phyloP scores from a whole-genome alignment of 2,329 filamentous ascomycete genomes.

The Orbilia brochopaga region DNA sequence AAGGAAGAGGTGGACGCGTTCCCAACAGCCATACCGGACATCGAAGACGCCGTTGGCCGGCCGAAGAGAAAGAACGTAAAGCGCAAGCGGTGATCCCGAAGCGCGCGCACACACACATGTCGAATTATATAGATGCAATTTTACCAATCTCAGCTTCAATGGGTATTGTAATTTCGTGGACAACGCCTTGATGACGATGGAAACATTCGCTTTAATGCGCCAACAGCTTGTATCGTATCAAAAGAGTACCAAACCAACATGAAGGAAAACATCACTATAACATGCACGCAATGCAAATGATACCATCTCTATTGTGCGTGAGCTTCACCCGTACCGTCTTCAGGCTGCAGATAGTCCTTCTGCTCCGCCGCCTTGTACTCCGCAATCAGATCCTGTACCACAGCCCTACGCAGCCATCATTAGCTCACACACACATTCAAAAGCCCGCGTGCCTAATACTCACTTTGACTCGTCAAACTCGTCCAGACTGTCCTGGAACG shows the following conservation, averaged over 20 bases:
- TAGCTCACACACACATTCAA: neutral
- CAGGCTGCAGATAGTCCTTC: slow-evolving; percentile 84
- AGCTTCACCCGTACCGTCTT: slow-evolving; percentile 14
- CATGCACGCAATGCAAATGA: neutral
- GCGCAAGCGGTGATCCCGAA: slow-evolving; percentile 31
- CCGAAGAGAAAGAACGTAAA: slow-evolving; percentile 35
- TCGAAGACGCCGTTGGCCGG: slow-evolving; percentile 38
- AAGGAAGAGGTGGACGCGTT: slow-evolving; percentile 24
- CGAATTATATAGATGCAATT: neutral
- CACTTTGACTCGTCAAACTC: slow-evolving; percentile 91
- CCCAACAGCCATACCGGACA: slow-evolving; percentile 38
- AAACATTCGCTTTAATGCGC: slow-evolving; percentile 35
- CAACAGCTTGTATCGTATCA: slow-evolving; percentile 18
- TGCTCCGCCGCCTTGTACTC: slow-evolving; percentile 97
- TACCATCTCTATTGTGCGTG: slow-evolving; percentile 27
- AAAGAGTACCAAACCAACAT: neutral
- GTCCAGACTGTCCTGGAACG: slow-evolving; percentile 86
- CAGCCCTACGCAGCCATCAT: slow-evolving; percentile 57
- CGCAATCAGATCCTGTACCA: slow-evolving; percentile 85
- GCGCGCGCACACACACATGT: too few relatives aligned
- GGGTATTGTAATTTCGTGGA: slow-evolving; percentile 19
- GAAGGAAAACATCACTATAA: slow-evolving; percentile 3
- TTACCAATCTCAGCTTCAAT: neutral
- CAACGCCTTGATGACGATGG: slow-evolving; percentile 23
- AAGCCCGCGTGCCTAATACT: neutral